phyloP scores from a whole-genome alignment of 1,139 yeast species.

The Insectozyma bohioensis region DNA sequence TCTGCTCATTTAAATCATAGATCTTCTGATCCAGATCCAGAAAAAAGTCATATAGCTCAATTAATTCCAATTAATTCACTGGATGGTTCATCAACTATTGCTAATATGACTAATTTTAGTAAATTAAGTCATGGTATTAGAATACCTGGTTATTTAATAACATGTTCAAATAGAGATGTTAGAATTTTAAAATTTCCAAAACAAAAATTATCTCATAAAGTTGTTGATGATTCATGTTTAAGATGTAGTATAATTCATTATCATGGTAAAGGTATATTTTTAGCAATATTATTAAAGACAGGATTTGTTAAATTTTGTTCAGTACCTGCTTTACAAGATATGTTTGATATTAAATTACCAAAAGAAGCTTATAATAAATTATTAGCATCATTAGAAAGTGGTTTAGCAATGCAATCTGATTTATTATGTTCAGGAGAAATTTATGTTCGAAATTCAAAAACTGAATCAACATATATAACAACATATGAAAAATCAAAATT shows the following conservation, averaged over 20 bases:
- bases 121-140: slow-evolving; percentile 61
- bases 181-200: slow-evolving; percentile 64
- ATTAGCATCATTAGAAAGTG: slow-evolving; percentile 23
- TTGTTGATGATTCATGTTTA: slow-evolving; percentile 63
- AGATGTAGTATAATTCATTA: slow-evolving; percentile 38
- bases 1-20: slow-evolving; percentile 41
- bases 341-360: slow-evolving; percentile 36
- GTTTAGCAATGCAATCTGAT: slow-evolving; percentile 25
- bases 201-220: slow-evolving; percentile 61
- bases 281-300: slow-evolving; percentile 36
- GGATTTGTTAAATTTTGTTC: slow-evolving; percentile 42
- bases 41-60: slow-evolving; percentile 50
- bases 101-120: slow-evolving; percentile 58
- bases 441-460: slow-evolving; percentile 54
- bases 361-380: slow-evolving; percentile 30
- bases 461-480: slow-evolving; percentile 46
- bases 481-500: slow-evolving; percentile 15
- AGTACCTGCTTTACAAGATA: slow-evolving; percentile 39
- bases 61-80: slow-evolving; percentile 59
- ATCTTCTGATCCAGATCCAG: slow-evolving; percentile 26
- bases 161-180: slow-evolving; percentile 61
- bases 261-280: slow-evolving; percentile 30
- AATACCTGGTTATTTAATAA: slow-evolving; percentile 62
- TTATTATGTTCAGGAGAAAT: slow-evolving; percentile 74
- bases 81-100: slow-evolving; percentile 64